Evolutionary conservation across 768 basidiomycete species (phyloP), one percentile per base, ranked within the genome.

Genomic region (Suillus subalutaceus): DNA sequence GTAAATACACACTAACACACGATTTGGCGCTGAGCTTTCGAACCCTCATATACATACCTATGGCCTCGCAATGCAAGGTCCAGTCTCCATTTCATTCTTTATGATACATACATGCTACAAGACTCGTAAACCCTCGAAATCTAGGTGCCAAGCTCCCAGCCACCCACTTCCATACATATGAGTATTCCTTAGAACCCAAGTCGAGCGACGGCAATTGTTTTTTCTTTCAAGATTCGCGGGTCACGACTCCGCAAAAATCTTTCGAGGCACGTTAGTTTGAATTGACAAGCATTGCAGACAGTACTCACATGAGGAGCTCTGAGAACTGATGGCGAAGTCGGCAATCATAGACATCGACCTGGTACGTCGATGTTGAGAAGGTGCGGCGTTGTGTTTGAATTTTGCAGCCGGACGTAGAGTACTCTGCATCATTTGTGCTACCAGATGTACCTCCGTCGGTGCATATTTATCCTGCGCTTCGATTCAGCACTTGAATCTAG

Each of bases 261-360:
- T 18, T 72, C 12, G 20, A 32, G 16, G 18, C 18, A 6, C 10
- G n/a, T 63, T 20, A 65, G 61, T 32, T 32, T 8, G 15, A 20
- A 26, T 30, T 26, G 9, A 15, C 41, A 65, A n/a, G 18, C 15
- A 1, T 32, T n/a, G 5, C 26, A n/a, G 44, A 32, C 18, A 44
- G 6, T 12, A 32, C 59, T 40, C 37, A 60, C 61, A 13, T 43
- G 41, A 64, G 37, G 26, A 35, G 65, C 52, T 10, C 63, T 55
- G 37, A 71, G 62, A 63, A 60, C 52, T 10, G 68, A 46, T 38
- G 62, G 41, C 4, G 75, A 68, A 2, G 62, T 67, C 52, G 75
- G 70, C 66, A n/a, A n/a, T n/a, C n/a, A 67, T 74, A 4, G 76
- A 64, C 74, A 77, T 66, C 0, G 76, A 77, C 41, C 48, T 74